Evolutionary conservation across 768 basidiomycete genomes (phyloP).

Genomic region (Boletus tomentosulus): DNA sequence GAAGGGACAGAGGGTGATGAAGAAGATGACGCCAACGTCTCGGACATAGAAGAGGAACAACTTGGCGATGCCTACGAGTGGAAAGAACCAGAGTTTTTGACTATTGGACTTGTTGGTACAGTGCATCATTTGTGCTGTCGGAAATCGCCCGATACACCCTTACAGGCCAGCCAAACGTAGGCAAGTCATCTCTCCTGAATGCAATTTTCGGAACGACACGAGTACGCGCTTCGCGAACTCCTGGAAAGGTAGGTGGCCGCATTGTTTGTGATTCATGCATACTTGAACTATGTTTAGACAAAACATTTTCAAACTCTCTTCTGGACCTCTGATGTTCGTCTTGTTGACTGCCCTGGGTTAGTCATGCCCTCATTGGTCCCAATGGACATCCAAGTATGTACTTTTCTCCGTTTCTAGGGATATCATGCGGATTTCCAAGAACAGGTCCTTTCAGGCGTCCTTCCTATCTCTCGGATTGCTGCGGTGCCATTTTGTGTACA

Average conservation of each 20-base stretch:
- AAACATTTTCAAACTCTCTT: conserved; percentile 96
- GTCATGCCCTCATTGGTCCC: conserved; percentile 83
- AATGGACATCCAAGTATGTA: conserved; percentile 72
- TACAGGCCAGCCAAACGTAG: conserved; percentile 89
- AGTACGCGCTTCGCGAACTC: conserved; percentile 81
- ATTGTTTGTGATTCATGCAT: background rate
- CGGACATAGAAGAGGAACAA: conserved; percentile 16
- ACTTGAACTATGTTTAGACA: conserved; percentile 45
- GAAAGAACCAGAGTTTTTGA: conserved; percentile 58
- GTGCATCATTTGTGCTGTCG: background rate
- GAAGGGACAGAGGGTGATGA: conserved; percentile 20
- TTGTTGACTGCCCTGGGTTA: conserved; percentile 94
- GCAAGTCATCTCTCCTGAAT: conserved; percentile 90
- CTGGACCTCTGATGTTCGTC: conserved; percentile 79
- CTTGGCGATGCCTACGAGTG: conserved; percentile 11
- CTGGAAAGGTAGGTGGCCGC: conserved; percentile 62
- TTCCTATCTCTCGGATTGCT: conserved; percentile 79
- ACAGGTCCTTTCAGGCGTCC: conserved; percentile 64
- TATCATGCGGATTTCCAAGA: background rate
- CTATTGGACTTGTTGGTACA: conserved; percentile 76
- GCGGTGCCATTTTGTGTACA: conserved; percentile 83
- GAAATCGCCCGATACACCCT: background rate
- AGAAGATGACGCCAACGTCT: conserved; percentile 9
- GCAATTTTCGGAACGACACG: conserved; percentile 78
- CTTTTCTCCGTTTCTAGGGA: background rate